phyloP scores from a whole-genome alignment of 208 protist species.

The Porcisia deanei region DNA sequence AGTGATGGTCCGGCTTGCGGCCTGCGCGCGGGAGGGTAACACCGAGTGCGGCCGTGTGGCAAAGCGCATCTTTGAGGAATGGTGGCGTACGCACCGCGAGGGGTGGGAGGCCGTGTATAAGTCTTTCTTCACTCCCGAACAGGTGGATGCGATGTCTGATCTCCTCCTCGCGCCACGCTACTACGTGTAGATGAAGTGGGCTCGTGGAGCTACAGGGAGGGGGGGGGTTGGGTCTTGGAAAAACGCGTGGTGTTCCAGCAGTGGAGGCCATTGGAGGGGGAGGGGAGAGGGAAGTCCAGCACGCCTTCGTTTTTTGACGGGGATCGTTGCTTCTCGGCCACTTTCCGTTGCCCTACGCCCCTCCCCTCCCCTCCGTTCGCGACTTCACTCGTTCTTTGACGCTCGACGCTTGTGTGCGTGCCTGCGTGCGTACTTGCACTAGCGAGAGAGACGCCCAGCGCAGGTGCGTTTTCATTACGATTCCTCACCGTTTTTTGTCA shows the following conservation, averaged over 20 bases:
- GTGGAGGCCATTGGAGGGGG: not conserved
- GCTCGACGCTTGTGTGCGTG: too few relatives aligned
- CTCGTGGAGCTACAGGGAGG: too few relatives aligned
- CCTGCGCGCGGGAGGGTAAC: constrained; percentile 34
- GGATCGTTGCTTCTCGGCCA: too few relatives aligned
- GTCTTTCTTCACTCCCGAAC: constrained; percentile 48
- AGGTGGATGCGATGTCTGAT: constrained; percentile 54
- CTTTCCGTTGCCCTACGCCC: too few relatives aligned
- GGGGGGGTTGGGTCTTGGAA: too few relatives aligned
- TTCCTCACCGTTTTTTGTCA: too few relatives aligned
- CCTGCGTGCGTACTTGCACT: too few relatives aligned
- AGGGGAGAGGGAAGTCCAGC: not conserved
- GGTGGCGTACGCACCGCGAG: constrained; percentile 79
- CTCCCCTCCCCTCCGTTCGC: too few relatives aligned
- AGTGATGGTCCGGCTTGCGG: constrained; percentile 56
- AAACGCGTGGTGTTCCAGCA: not conserved
- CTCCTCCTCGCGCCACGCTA: constrained; percentile 56
- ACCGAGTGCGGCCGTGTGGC: constrained; percentile 54
- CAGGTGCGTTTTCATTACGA: too few relatives aligned
- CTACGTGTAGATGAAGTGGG: constrained; percentile 49
- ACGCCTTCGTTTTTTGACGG: too few relatives aligned
- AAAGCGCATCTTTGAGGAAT: constrained; percentile 64
- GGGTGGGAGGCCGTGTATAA: constrained; percentile 72
- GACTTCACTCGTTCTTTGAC: too few relatives aligned
- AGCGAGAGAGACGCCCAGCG: too few relatives aligned